Base-by-base conservation (phyloP, 768 basidiomycete species). In the Hypsizygus marmoreus region DNA sequence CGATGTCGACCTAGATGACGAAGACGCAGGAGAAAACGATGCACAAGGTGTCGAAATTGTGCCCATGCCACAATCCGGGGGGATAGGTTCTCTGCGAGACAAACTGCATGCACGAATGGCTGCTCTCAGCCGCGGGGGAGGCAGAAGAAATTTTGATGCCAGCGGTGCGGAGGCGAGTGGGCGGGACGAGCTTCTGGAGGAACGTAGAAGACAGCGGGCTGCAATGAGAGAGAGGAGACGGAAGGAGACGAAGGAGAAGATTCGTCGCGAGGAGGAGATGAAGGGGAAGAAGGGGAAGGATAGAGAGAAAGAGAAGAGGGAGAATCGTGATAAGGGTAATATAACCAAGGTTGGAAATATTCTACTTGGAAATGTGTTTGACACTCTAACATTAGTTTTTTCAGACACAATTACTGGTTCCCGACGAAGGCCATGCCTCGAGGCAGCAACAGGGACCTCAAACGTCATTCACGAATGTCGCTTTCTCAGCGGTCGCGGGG, bases 221-320 rank as follows among this genome's bases (percentile, higher is more conserved):
- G 81, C 85, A 25, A 75, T 97, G 75, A 76, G 94, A 16, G 95
- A 97, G 66, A 79, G 83, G 46, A 71, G 95, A 55, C 69, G 94
- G 60, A 89, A 87, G 59, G 88, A 90, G 71, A 90, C 89, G 6
- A 87, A 77, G 61, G 93, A 94, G 67, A 88, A 90, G 68, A 88
- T 84, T 48, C 68, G 73, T 55, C 74, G 72, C 12, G 84, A 88
- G 61, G 73, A 81, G 49, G 88, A 86, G 59, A 59, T 63, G 40
- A 75, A 70, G 71, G 75, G 73, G 36, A 70, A 65, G 50, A 70
- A 79, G 61, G 70, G 71, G 11, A 76, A 77, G 63, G 71, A 70
- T 7, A 76, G 75, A 53, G 72, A 72, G 39, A 60, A 63, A 47
- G 66, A 69, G 38, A 62, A 59, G 38, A 67, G 50, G 28, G 67